Evolutionary conservation across 352 stramenopile species (phyloP), one percentile per base, ranked within the genome.

Genomic region (Phytophthora capsici): DNA sequence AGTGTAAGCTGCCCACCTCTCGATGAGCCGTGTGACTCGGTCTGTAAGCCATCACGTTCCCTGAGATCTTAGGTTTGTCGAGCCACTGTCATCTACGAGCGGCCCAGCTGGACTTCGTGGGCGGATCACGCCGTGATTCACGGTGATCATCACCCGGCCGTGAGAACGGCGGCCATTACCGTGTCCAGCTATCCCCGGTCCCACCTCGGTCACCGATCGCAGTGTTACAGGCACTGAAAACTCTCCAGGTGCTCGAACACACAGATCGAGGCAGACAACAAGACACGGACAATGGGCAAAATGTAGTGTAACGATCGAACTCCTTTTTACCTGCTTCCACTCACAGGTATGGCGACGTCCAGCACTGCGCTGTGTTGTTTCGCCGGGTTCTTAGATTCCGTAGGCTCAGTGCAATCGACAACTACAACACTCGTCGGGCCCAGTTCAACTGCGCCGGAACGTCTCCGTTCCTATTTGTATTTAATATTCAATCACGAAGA

Each of bases 1-100:
- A 41, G 14, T n/a, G n/a, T 41, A 19, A 41, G 36, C 63, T 57
- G 36, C 40, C 22, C 64, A 64, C 65, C 68, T 59, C 34, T 57
- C 44, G 46, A 53, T 45, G 34, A 19, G 58, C 26, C 58, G 65
- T 73, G 65, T 73, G 65, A 73, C 65, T 73, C 58, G 62, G 14
- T 22, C 19, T 41, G 28, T 46, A 41, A 65, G 65, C 65, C 65
- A 73, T 63, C 64, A 60, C 57, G 50, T 67, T 41, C 26, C 64
- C 65, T 73, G 58, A 73, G 65, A 73, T 73, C 58, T 73, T 68
- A 50, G 41, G 48, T 47, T 26, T 37, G 6, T 32, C 20, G 36
- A 37, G 34, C 59, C 37, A 68, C 60, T 63, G 44, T 52, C 41
- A 55, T 60, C 50, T 28, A 66, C 17, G 30, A 23, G 51, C 34